Conservation (phyloP, 345 rosid genomes). For the Passiflora organensis region DNA sequence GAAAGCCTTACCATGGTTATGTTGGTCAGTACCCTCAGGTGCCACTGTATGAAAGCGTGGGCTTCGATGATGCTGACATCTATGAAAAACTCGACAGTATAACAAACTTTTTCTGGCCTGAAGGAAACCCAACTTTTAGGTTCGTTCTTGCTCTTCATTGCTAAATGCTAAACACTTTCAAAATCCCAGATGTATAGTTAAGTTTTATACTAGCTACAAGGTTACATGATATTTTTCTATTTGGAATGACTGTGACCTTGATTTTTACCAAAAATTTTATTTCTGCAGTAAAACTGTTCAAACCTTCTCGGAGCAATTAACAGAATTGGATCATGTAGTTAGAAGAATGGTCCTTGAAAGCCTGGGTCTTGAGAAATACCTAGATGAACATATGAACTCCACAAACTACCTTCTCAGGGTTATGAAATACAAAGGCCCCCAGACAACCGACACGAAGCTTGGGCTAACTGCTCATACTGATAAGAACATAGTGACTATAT, state of each 20-base stretch:
- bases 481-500: constrained; percentile 33
- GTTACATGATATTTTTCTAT: background rate
- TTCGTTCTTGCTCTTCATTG: background rate
- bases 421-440: constrained; percentile 28
- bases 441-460: constrained; percentile 10
- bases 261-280: background rate
- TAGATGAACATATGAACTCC: constrained; percentile 23
- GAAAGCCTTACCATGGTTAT: constrained; percentile 41
- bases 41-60: constrained; percentile 36
- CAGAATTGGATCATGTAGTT: constrained; percentile 27
- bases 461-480: constrained; percentile 34
- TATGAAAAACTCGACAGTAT: constrained; percentile 9
- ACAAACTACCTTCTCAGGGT: constrained; percentile 28
- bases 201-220: background rate
- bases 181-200: background rate
- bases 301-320: constrained; percentile 19
- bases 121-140: constrained; percentile 34
- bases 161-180: background rate
- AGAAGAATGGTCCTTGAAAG: constrained; percentile 32
- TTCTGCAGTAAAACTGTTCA: constrained; percentile 16
- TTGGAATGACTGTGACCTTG: background rate
- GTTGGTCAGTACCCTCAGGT: constrained; percentile 24
- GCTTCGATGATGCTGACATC: constrained; percentile 25
- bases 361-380: constrained; percentile 29
- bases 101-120: constrained; percentile 32